Percentiles rank a stretch among this genome's conserved stretches.
These are phyloP conservation scores for Dactylellina haptotyla DNA, from an alignment of 2,329 filamentous ascomycete genomes.

Conservation along the genomic window DNA sequence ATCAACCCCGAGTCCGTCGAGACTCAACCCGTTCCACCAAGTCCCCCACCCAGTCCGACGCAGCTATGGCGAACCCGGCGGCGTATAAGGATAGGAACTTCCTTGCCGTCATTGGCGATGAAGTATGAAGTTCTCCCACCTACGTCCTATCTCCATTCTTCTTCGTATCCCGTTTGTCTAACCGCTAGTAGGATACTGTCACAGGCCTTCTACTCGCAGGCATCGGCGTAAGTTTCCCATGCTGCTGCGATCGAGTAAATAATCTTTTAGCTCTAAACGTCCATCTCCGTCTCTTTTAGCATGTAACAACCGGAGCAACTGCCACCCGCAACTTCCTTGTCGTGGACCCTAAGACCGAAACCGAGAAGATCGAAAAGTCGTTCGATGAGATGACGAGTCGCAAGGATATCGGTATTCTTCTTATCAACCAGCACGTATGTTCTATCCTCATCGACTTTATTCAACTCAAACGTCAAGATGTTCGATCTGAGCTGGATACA, in stretches of 20 bases:
- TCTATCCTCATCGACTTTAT: not conserved
- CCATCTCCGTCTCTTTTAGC: slow-evolving; percentile 66
- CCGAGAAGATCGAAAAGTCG: slow-evolving; percentile 82
- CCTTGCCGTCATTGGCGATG: slow-evolving; percentile 96
- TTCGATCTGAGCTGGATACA: too few species aligned
- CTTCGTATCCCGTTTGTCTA: slow-evolving; percentile 37
- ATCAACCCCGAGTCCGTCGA: slow-evolving; percentile 21
- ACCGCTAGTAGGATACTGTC: slow-evolving; percentile 79
- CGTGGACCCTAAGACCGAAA: slow-evolving; percentile 93
- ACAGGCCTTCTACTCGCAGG: slow-evolving; percentile 94
- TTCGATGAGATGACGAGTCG: slow-evolving; percentile 88
- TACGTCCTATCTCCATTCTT: not conserved
- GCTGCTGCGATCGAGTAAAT: not conserved
- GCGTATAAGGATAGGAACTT: slow-evolving; percentile 86
- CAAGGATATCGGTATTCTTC: slow-evolving; percentile 94
- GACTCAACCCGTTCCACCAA: too few species aligned
- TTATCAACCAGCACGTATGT: slow-evolving; percentile 96
- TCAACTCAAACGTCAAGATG: too few species aligned
- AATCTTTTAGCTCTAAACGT: not conserved
- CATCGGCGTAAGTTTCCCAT: slow-evolving; percentile 76
- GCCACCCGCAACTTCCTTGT: slow-evolving; percentile 98
- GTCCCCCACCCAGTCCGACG: not conserved
- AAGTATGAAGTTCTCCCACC: slow-evolving; percentile 68
- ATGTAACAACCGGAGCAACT: slow-evolving; percentile 88
- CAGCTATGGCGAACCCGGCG: slow-evolving; percentile 47